These are phyloP conservation scores for Hyphodiscus sp. DNA, from an alignment of 2,329 filamentous ascomycete genomes.

Conservation along the genomic window DNA sequence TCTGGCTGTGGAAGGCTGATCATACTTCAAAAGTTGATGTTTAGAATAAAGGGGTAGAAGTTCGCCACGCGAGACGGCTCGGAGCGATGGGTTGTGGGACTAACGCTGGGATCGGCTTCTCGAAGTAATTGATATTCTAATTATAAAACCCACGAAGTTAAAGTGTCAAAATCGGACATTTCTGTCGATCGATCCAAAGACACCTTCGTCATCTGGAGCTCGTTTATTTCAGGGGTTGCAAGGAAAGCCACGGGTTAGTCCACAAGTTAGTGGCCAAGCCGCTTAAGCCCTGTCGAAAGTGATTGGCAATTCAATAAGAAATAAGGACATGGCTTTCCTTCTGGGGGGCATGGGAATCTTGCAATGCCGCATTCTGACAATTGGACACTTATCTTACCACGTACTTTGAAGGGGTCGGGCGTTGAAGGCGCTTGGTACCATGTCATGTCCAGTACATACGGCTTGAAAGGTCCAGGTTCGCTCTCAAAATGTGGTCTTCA, in stretches of 20 bases:
- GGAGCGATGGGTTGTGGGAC: neutral
- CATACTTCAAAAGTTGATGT: neutral
- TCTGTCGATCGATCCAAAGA: neutral
- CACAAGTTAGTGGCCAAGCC: neutral
- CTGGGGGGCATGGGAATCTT: neutral
- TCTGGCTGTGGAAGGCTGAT: neutral
- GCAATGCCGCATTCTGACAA: conserved; percentile 1
- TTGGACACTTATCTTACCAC: neutral
- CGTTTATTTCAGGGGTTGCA: neutral
- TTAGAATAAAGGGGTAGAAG: neutral
- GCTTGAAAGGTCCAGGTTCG: no score
- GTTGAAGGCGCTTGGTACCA: neutral
- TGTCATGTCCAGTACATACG: no score
- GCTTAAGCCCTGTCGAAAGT: neutral
- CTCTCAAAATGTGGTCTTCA: neutral
- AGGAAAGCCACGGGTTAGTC: no score
- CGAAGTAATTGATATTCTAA: neutral
- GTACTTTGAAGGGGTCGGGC: neutral
- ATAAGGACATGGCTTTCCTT: neutral
- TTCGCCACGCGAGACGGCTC: conserved; percentile 3
- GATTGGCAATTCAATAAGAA: neutral
- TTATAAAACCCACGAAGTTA: neutral
- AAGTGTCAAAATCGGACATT: neutral
- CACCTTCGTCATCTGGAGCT: neutral
- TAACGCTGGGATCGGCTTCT: neutral